A percentile compares a stretch with the other conserved stretches of the same genome.
phyloP scores from a whole-genome alignment of 257 asterid genomes.

The Knoxia roxburghii region DNA sequence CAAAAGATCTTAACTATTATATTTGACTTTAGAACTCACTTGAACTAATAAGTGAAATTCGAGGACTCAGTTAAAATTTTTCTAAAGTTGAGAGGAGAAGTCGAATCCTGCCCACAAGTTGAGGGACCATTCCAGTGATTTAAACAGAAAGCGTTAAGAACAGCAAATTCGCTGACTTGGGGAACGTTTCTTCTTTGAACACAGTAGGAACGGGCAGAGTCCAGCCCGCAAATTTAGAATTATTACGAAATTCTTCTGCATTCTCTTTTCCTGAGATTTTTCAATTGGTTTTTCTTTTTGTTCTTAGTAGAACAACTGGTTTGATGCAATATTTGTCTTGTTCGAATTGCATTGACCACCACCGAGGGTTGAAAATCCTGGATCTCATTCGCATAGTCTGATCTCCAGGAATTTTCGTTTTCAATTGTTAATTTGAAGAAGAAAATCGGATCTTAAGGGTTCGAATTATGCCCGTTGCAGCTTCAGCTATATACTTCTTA shows the following conservation, averaged over 20 bases:
- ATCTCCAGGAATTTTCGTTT: neutral
- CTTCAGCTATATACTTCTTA: slow-evolving; percentile 91
- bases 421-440: neutral
- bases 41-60: too few species aligned
- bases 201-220: neutral
- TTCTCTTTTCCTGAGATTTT: neutral
- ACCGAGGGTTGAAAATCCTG: neutral
- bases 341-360: slow-evolving; percentile 2
- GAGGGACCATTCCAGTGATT: too few species aligned
- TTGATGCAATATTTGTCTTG: neutral
- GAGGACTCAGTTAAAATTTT: too few species aligned
- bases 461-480: slow-evolving; percentile 90
- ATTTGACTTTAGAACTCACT: too few species aligned
- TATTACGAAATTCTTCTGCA: neutral
- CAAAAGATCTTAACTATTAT: too few species aligned
- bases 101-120: too few species aligned
- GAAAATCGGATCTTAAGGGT: slow-evolving; percentile 15
- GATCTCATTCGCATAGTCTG: slow-evolving; percentile 12
- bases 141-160: slow-evolving; percentile 6
- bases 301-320: neutral
- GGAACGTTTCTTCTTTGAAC: neutral
- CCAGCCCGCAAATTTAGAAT: slow-evolving; percentile 7
- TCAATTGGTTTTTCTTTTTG: neutral
- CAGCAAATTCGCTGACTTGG: neutral
- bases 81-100: too few species aligned